phyloP scores from a whole-genome alignment of 306 rosid species.

The Pachyrhizus erosus region DNA sequence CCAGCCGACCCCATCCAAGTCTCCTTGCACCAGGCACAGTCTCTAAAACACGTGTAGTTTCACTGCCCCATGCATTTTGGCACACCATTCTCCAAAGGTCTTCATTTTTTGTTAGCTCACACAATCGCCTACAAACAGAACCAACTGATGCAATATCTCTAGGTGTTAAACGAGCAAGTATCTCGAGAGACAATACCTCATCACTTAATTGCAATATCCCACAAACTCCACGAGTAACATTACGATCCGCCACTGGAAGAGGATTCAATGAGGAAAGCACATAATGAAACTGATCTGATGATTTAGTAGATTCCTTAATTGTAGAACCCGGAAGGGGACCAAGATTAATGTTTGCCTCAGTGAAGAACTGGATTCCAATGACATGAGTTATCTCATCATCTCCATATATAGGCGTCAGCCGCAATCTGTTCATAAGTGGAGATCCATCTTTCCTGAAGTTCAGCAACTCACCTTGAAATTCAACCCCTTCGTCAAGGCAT shows the following conservation, averaged over 20 bases:
- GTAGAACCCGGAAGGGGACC: conserved; percentile 79
- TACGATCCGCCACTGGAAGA: conserved; percentile 71
- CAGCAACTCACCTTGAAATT: conserved; percentile 95
- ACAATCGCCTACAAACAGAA: conserved; percentile 79
- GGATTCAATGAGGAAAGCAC: conserved; percentile 72
- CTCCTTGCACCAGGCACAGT: conserved; percentile 97
- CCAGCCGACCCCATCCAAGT: conserved; percentile 95
- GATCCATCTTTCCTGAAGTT: conserved; percentile 99
- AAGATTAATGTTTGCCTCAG: conserved; percentile 89
- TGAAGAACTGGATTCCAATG: conserved; percentile 93
- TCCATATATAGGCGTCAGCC: conserved; percentile 91
- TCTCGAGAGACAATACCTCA: conserved; percentile 90
- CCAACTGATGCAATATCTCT: conserved; percentile 97
- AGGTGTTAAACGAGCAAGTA: conserved; percentile 88
- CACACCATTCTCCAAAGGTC: conserved; percentile 98
- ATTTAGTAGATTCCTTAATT: conserved; percentile 66
- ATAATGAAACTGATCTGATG: conserved; percentile 65
- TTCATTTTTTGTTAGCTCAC: conserved; percentile 84
- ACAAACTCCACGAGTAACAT: conserved; percentile 88
- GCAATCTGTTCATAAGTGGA: conserved; percentile 94
- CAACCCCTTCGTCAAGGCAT: conserved; percentile 89
- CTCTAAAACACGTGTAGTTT: conserved; percentile 92
- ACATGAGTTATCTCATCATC: conserved; percentile 94
- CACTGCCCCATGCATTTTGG: conserved; percentile 99
- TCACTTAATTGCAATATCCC: conserved; percentile 93